These are phyloP conservation scores for Diddensiella santjacobensis DNA, from an alignment of 805 yeast genomes.

Conservation along the genomic window DNA sequence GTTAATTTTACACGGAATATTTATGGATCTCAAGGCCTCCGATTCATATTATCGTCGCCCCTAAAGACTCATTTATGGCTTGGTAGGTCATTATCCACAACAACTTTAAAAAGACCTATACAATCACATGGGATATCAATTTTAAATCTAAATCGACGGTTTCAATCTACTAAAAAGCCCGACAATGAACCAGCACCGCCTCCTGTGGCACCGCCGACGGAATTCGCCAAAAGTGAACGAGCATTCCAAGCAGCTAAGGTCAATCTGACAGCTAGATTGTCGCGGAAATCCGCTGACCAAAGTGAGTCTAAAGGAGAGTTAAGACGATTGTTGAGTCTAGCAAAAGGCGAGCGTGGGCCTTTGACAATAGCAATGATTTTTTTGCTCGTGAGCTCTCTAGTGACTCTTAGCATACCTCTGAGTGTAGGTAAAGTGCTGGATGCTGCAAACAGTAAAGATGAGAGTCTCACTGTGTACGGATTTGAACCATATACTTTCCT, in stretches of 20 bases:
- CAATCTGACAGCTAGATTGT: slow-evolving; percentile 33
- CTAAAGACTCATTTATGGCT: too few relatives aligned
- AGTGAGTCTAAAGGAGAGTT: slow-evolving; percentile 36
- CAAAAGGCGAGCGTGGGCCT: slow-evolving; percentile 53
- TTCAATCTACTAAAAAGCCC: too few relatives aligned
- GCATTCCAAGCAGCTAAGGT: slow-evolving; percentile 31
- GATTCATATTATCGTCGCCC: too few relatives aligned
- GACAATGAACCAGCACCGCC: too few relatives aligned
- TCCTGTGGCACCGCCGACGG: too few relatives aligned
- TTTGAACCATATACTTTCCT: slow-evolving; percentile 63
- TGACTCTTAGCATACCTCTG: slow-evolving; percentile 76
- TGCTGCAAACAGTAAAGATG: slow-evolving; percentile 43
- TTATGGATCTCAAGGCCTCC: too few relatives aligned
- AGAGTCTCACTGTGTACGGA: slow-evolving; percentile 47
- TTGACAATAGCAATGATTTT: slow-evolving; percentile 59
- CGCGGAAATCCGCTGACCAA: slow-evolving; percentile 15
- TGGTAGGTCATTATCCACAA: too few relatives aligned
- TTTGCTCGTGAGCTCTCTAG: slow-evolving; percentile 67
- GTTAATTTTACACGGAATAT: too few relatives aligned
- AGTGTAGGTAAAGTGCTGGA: slow-evolving; percentile 86
- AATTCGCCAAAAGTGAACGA: slow-evolving; percentile 26
- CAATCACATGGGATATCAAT: too few relatives aligned
- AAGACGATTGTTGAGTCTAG: slow-evolving; percentile 48
- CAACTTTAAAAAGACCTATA: too few relatives aligned
- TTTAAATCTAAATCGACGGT: too few relatives aligned